A percentile compares a stretch with the other conserved stretches of the same genome.
These are phyloP conservation scores for Epicoccum sorghinum DNA, from an alignment of 2,329 filamentous ascomycete genomes.

Conservation along the genomic window DNA sequence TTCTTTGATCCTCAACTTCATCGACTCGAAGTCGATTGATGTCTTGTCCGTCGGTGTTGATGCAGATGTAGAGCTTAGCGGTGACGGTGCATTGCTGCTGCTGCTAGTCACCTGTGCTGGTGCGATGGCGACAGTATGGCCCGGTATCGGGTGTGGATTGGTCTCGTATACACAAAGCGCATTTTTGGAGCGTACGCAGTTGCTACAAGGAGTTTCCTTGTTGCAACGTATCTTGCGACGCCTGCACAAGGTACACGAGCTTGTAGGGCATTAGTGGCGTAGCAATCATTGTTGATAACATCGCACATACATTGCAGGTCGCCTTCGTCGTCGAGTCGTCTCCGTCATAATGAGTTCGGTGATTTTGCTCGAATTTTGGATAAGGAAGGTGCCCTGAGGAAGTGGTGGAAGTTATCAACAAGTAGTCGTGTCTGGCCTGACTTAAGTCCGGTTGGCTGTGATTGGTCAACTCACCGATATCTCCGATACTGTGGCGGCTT, in stretches of 20 bases:
- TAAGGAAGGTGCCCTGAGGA: neutral
- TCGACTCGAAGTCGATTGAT: slow-evolving; percentile 44
- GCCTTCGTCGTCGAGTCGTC: slow-evolving; percentile 44
- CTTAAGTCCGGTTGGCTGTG: neutral
- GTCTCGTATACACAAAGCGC: slow-evolving; percentile 60
- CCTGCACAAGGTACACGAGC: slow-evolving; percentile 64
- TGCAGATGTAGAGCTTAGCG: slow-evolving; percentile 6
- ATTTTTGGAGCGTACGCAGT: slow-evolving; percentile 64
- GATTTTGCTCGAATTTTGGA: neutral
- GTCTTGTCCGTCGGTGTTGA: slow-evolving; percentile 28
- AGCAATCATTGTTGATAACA: neutral
- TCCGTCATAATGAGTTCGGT: slow-evolving; percentile 22
- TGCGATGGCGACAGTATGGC: slow-evolving; percentile 20
- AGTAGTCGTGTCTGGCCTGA: neutral
- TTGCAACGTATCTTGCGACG: slow-evolving; percentile 68
- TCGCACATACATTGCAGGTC: slow-evolving; percentile 52
- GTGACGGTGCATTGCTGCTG: neutral
- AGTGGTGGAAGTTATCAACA: neutral
- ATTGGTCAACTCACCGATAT: slow-evolving; percentile 7
- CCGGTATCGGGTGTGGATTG: neutral
- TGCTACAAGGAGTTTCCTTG: slow-evolving; percentile 63
- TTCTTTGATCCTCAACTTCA: slow-evolving; percentile 50
- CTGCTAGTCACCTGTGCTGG: neutral
- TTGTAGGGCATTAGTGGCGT: slow-evolving; percentile 33
- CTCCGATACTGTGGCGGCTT: neutral